phyloP scores from a whole-genome alignment of 495 filamentous ascomycete species.

The Penicillium soppii region DNA sequence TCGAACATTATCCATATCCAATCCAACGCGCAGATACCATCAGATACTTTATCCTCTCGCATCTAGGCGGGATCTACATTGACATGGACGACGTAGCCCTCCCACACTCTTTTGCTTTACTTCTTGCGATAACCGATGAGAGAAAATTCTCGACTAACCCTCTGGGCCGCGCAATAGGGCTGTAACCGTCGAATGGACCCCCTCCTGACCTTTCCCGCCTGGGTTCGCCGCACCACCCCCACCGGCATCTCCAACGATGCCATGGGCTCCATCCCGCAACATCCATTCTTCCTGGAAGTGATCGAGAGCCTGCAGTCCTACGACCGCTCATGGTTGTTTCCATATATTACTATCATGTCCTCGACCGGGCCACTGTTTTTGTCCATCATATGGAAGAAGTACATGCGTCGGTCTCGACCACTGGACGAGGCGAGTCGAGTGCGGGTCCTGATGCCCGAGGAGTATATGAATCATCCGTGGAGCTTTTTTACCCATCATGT shows the following conservation, averaged over 20 bases:
- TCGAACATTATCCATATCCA: slow-evolving; percentile 73
- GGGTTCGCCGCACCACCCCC: slow-evolving; percentile 76
- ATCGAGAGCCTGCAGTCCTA: slow-evolving; percentile 70
- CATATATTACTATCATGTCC: slow-evolving; percentile 89
- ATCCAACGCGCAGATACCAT: slow-evolving; percentile 89
- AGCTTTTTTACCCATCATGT: slow-evolving; percentile 75
- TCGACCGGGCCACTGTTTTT: slow-evolving; percentile 82
- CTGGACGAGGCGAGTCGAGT: slow-evolving; percentile 45
- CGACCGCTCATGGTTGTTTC: slow-evolving; percentile 73
- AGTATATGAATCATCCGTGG: slow-evolving; percentile 70
- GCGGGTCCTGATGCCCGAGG: slow-evolving; percentile 59
- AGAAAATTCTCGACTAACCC: too few species aligned
- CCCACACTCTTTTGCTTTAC: too few species aligned
- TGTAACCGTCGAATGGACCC: slow-evolving; percentile 82
- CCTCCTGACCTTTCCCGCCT: slow-evolving; percentile 75
- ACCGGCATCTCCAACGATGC: slow-evolving; percentile 90
- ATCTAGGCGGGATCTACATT: slow-evolving; percentile 85
- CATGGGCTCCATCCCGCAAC: slow-evolving; percentile 76
- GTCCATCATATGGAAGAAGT: slow-evolving; percentile 81
- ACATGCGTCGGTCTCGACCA: slow-evolving; percentile 54
- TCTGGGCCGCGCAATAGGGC: too few species aligned
- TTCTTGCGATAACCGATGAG: too few species aligned
- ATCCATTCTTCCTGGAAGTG: slow-evolving; percentile 77
- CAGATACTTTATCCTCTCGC: slow-evolving; percentile 78
- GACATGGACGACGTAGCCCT: slow-evolving; percentile 88